phyloP scores from a whole-genome alignment of 176 grass and related monocot species.

The Oryza coarctata region DNA sequence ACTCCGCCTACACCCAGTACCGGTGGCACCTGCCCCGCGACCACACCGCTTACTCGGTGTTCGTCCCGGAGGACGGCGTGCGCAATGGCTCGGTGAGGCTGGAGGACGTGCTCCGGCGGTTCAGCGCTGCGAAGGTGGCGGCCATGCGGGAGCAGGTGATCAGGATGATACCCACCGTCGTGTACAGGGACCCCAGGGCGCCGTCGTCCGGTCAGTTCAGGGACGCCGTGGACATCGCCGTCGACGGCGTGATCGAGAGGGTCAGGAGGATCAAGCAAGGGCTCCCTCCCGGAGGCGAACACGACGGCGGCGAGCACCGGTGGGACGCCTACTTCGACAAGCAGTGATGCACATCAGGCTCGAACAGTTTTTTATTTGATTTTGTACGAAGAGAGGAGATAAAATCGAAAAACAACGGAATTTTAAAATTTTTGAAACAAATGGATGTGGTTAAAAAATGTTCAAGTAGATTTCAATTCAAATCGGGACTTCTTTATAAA shows the following conservation, averaged over 20 bases:
- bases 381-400: background rate
- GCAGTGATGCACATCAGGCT: background rate
- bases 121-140: conserved; percentile 23
- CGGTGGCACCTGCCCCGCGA: conserved; percentile 54
- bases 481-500: background rate
- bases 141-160: conserved; percentile 73
- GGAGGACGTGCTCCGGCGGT: conserved; percentile 55
- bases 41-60: conserved; percentile 58
- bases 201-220: background rate
- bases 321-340: conserved; percentile 44
- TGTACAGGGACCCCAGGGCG: conserved; percentile 55
- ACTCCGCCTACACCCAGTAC: conserved; percentile 57
- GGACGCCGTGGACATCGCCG: conserved; percentile 61
- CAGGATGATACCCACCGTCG: conserved; percentile 54
- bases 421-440: background rate
- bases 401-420: background rate
- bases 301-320: background rate
- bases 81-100: conserved; percentile 48
- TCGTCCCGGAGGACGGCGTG: conserved; percentile 57
- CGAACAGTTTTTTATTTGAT: background rate
- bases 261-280: conserved; percentile 41
- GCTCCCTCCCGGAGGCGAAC: background rate
- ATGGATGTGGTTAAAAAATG: background rate
- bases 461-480: background rate
- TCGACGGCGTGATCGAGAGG: conserved; percentile 49